A percentile compares a stretch with the other conserved stretches of the same genome.
These are phyloP conservation scores for Rhodamnia rubescens DNA, from an alignment of 345 rosid species.

Conservation along the genomic window DNA sequence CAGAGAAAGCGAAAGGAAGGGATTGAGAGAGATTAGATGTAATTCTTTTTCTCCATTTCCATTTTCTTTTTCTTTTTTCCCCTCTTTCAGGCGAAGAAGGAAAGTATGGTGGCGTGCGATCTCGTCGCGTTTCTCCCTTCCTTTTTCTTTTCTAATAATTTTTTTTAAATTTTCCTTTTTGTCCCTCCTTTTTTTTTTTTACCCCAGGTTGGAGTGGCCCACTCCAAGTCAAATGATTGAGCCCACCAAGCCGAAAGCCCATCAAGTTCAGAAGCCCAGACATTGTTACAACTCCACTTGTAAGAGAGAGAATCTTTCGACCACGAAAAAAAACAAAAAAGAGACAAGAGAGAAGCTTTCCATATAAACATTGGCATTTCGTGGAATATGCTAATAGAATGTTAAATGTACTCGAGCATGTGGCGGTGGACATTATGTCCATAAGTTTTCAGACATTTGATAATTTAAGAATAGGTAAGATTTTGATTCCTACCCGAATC, in stretches of 20 bases:
- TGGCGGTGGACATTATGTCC: too few relatives aligned
- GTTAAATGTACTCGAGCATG: too few relatives aligned
- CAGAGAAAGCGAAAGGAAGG: background rate
- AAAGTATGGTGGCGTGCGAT: background rate
- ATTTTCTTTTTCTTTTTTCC: background rate
- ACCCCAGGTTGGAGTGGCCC: background rate
- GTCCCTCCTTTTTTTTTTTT: background rate
- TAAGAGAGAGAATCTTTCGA: too few relatives aligned
- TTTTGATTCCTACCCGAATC: background rate
- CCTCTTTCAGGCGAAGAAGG: background rate
- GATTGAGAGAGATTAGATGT: background rate
- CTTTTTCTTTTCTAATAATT: background rate
- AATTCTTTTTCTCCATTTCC: background rate
- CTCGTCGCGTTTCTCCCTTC: background rate
- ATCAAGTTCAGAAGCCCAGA: background rate
- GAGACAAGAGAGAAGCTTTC: too few relatives aligned
- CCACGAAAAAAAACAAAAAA: too few relatives aligned
- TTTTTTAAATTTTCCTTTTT: background rate
- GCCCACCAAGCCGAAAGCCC: background rate
- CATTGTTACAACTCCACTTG: background rate
- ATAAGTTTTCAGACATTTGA: too few relatives aligned
- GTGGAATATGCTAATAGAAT: background rate
- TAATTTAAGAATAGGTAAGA: background rate
- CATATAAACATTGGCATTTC: background rate
- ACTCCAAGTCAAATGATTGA: background rate